Base-by-base conservation (phyloP, 2,329 filamentous ascomycete genomes). In the Penicillium sclerotigenum region DNA sequence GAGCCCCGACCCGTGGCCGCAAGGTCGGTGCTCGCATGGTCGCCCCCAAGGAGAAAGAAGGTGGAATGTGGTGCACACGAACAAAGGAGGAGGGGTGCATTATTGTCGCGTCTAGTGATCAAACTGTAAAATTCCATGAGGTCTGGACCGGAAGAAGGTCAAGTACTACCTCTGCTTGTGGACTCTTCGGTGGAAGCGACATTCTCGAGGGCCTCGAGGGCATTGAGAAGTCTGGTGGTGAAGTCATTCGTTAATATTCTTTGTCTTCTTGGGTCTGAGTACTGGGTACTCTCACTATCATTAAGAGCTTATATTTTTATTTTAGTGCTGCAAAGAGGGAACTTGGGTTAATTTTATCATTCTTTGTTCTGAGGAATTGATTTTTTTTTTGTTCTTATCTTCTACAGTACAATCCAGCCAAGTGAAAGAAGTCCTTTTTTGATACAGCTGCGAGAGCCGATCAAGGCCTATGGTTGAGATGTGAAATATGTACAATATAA, bases 91-190 rank as follows among this genome's bases (percentile, higher is more conserved):
- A 93, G 65, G 90, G 89, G 0, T 96, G 91, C 70, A 87, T 99
- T 63, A 89, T 97, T 18, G 88, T 99, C 51, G 93, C 92, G 16
- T 89, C 90, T 41, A 96, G 91, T 68, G 92, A 97, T 74, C 87
- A 91, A 70, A 95, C 85, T 65, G 88, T 97, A 73, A 94, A 94
- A 70, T 97, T 97, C 67, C 91, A 97, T 72, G 92, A 97, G 75
- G 86, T 99, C 11, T 97, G 92, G 94, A 81, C 83, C n/a, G 82
- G 83, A 2, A 77, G 81, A 38, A 80, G 77, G 63, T 87, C 83
- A 66, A 75, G 78, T 9, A 82, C 80, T 20, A 73, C 78, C 22
- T 72, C 78, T 49, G 79, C 80, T 14, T 79, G 77, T 40, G 85
- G 89, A 2, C 77, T 90, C 59, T 77, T 96, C 24, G 90, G 89